Evolutionary conservation across 768 basidiomycete genomes (phyloP).

Genomic region (Mycena filopes): DNA sequence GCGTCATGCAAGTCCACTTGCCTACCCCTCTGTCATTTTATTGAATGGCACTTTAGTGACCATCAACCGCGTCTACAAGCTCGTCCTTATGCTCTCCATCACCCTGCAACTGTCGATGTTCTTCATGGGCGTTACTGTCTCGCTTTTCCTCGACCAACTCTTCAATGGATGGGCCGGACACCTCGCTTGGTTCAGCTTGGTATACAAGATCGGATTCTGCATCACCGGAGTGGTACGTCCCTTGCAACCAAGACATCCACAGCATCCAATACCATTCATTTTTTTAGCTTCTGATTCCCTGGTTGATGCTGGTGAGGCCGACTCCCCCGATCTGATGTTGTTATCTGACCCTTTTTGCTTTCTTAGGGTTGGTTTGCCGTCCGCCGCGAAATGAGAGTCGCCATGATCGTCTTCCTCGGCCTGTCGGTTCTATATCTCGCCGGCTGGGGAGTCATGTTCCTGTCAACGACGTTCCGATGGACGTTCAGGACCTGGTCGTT

Average conservation of each 20-base stretch:
- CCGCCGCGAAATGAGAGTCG: conserved; percentile 68
- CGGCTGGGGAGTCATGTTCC: conserved; percentile 81
- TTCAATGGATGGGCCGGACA: conserved; percentile 73
- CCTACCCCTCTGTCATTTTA: background rate
- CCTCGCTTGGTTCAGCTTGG: conserved; percentile 51
- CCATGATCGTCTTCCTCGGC: conserved; percentile 71
- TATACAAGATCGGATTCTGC: conserved; percentile 68
- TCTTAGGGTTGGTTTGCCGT: conserved; percentile 80
- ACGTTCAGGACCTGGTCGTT: conserved; percentile 79
- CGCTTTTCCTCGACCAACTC: conserved; percentile 82
- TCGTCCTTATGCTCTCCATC: conserved; percentile 76
- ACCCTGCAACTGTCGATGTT: conserved; percentile 81
- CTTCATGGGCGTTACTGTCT: conserved; percentile 77
- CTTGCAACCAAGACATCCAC: background rate
- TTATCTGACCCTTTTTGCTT: conserved; percentile 5
- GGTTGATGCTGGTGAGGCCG: conserved; percentile 67
- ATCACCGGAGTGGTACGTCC: conserved; percentile 68
- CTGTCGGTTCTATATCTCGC: conserved; percentile 70
- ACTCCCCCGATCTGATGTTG: background rate
- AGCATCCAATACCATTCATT: background rate
- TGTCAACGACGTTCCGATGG: conserved; percentile 79
- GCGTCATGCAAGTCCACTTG: conserved; percentile 56
- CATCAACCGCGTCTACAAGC: conserved; percentile 81
- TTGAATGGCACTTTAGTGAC: conserved; percentile 41
- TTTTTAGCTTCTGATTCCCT: conserved; percentile 69